Base-by-base conservation (phyloP, 495 filamentous ascomycete species). In the Tuber umbilicatum region DNA sequence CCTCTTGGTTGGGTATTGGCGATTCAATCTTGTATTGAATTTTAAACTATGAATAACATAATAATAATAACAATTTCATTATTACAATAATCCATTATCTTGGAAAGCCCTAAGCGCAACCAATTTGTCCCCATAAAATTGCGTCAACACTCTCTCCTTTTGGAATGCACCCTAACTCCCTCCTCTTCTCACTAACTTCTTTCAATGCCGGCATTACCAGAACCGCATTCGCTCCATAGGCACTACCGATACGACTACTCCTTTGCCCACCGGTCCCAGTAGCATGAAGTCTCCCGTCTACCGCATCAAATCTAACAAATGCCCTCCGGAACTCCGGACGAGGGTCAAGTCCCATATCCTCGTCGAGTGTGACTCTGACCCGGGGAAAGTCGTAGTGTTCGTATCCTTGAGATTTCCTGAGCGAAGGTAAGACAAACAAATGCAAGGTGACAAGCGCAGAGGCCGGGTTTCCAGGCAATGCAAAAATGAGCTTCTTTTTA, bases 401-500 rank as follows among this genome's bases (percentile, higher is more conserved):
- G 67, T 89, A 81, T 0, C 90, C 91, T 27, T 86, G 86, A 72
- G 90, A 84, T 77, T 92, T 89, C 76, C 95, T 93, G 75, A 98
- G 85, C 0, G 92, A 89, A 10, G 94, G 96, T 23, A 99, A 86
- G 17, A 97, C 94, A 83, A 99, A 98, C 21, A 99, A 87, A 78
- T 97, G 91, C 74, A 95, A 91, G 0, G 94, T 97, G 38, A 98
- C 95, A 12, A 98, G 86, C 0, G 95, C 96, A 9, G 91, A 93
- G 23, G 94, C 95, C 0, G 95, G 95, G 84, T 99, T 99, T 0
- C 95, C 95, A 0, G 95, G 96, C 39, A 99, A 86, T 2, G 93
- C 92, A 86, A 98, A 98, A 74, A 98, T 89, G 69, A 91, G 87
- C 82, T 91, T 93, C 45, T 75, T 77, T 43, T 83, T 74, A 85